phyloP scores from a whole-genome alignment of 495 filamentous ascomycete genomes.

The Penicillium malachiteum region DNA sequence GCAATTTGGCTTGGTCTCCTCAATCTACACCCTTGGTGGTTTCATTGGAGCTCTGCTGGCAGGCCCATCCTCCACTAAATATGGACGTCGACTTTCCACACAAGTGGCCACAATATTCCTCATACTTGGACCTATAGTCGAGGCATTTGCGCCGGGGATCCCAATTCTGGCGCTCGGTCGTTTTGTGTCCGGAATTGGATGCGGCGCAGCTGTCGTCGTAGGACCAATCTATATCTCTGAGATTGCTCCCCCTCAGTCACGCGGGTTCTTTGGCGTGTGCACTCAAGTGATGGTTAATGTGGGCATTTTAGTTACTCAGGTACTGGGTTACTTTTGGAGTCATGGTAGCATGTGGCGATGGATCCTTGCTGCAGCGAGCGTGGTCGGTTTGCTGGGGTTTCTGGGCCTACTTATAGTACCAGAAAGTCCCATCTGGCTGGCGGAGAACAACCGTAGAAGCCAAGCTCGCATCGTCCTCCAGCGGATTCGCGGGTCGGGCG shows the following conservation, averaged over 20 bases:
- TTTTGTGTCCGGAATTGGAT: conserved; percentile 76
- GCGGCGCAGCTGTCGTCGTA: conserved; percentile 86
- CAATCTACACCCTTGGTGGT: conserved; percentile 89
- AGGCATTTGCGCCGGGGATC: conserved; percentile 69
- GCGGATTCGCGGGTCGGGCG: conserved; percentile 67
- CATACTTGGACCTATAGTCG: conserved; percentile 69
- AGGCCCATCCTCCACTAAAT: conserved; percentile 67
- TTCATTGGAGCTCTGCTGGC: conserved; percentile 76
- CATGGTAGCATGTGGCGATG: conserved; percentile 74
- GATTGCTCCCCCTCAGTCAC: conserved; percentile 72
- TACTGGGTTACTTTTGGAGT: conserved; percentile 84
- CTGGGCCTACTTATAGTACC: conserved; percentile 68
- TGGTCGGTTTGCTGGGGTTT: conserved; percentile 63
- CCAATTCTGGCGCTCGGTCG: conserved; percentile 67
- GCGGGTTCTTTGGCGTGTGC: conserved; percentile 85
- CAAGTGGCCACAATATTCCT: conserved; percentile 72
- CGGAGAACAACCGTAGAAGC: conserved; percentile 60
- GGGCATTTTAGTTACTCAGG: conserved; percentile 84
- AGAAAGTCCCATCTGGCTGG: conserved; percentile 85
- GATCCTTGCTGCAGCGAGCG: conserved; percentile 72
- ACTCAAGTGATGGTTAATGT: conserved; percentile 94
- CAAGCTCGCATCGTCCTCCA: conserved; percentile 66
- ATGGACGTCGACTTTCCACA: conserved; percentile 73
- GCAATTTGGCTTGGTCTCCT: conserved; percentile 78
- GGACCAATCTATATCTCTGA: conserved; percentile 96